phyloP scores from a whole-genome alignment of 192 early-diverging fungal genomes.

The Coemansia sp. region DNA sequence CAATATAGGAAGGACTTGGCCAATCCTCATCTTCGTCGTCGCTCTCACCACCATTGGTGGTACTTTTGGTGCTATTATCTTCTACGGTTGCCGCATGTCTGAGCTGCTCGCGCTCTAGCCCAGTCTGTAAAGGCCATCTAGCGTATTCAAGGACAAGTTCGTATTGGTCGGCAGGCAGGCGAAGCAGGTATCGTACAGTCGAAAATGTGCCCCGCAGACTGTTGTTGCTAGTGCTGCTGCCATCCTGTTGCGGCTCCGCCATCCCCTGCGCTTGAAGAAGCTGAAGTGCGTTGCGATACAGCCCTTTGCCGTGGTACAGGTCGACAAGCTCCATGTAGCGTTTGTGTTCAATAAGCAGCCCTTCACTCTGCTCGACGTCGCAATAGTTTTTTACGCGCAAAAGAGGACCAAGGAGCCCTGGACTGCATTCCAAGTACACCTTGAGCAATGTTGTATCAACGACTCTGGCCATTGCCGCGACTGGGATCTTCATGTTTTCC shows the following conservation, averaged over 20 bases:
- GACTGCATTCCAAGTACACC: slow-evolving; percentile 84
- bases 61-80: not conserved
- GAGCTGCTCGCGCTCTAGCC: slow-evolving; percentile 57
- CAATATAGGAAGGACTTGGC: slow-evolving; percentile 23
- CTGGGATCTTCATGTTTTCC: slow-evolving; percentile 42
- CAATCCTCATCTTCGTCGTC: slow-evolving; percentile 32
- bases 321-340: slow-evolving; percentile 90
- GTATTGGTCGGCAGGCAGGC: slow-evolving; percentile 71
- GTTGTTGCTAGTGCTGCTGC: slow-evolving; percentile 13
- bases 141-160: slow-evolving; percentile 83
- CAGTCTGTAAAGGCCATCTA: slow-evolving; percentile 70
- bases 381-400: slow-evolving; percentile 86
- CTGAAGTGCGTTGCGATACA: slow-evolving; percentile 87
- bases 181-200: slow-evolving; percentile 74
- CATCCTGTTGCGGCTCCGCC: slow-evolving; percentile 34
- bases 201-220: slow-evolving; percentile 63
- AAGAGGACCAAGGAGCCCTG: slow-evolving; percentile 85
- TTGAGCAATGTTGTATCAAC: slow-evolving; percentile 91
- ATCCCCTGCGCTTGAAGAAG: slow-evolving; percentile 63
- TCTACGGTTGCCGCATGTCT: slow-evolving; percentile 30
- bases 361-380: slow-evolving; percentile 80
- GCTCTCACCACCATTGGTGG: slow-evolving; percentile 13
- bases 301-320: slow-evolving; percentile 86
- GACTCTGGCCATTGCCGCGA: slow-evolving; percentile 59
- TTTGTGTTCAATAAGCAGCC: slow-evolving; percentile 70